These are phyloP conservation scores for Ustanciosporium gigantosporum DNA, from an alignment of 1,284 basidiomycete species.

Conservation along the genomic window DNA sequence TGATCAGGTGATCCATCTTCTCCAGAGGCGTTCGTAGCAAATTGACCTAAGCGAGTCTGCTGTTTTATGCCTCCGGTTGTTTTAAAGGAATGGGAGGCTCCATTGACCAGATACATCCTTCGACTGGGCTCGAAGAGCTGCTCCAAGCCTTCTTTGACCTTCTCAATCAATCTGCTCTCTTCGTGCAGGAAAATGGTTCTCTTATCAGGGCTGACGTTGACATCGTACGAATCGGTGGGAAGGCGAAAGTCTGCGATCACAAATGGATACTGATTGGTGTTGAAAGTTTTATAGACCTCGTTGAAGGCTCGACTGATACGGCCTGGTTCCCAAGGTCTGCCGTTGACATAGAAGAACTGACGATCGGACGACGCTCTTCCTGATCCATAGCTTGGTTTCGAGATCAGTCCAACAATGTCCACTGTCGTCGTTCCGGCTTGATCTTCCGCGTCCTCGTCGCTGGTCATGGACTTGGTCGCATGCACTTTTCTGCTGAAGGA, in stretches of 20 bases:
- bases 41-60: not conserved
- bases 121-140: slow-evolving; percentile 70
- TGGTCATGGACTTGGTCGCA: not conserved
- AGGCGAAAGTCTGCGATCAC: slow-evolving; percentile 81
- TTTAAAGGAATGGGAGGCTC: slow-evolving; percentile 22
- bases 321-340: slow-evolving; percentile 76
- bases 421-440: slow-evolving; percentile 60
- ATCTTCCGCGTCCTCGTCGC: not conserved
- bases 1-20: not conserved
- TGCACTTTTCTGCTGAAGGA: not conserved
- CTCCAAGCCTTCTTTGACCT: slow-evolving; percentile 68
- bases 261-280: slow-evolving; percentile 66
- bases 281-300: slow-evolving; percentile 56
- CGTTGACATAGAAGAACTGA: slow-evolving; percentile 93
- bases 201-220: slow-evolving; percentile 97
- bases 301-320: slow-evolving; percentile 48
- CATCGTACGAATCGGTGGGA: slow-evolving; percentile 81
- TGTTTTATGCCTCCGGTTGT: not conserved
- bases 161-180: slow-evolving; percentile 77
- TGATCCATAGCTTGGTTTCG: slow-evolving; percentile 72
- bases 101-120: slow-evolving; percentile 67
- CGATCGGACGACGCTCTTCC: slow-evolving; percentile 73
- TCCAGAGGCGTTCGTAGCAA: too few relatives aligned
- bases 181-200: slow-evolving; percentile 89
- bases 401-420: slow-evolving; percentile 75